Evolutionary conservation across 2,329 filamentous ascomycete species (phyloP).

Genomic region (Pseudogymnoascus sp.): DNA sequence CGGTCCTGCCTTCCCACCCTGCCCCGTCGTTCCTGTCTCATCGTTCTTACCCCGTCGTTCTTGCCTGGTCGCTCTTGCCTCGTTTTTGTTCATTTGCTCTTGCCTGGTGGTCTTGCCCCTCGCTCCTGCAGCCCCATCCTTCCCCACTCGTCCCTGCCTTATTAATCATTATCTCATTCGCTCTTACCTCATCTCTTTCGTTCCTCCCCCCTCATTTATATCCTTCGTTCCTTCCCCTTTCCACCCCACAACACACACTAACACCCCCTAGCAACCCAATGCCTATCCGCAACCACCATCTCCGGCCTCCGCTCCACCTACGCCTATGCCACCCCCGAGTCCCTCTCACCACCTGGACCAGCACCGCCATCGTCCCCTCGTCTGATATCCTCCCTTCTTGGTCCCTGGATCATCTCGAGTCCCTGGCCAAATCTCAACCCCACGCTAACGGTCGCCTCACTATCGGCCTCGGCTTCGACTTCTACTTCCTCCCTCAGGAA

Average conservation of each 20-base stretch:
- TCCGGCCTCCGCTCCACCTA: conserved; percentile 40
- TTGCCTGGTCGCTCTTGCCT: background rate
- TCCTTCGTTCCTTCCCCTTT: background rate
- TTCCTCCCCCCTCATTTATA: background rate
- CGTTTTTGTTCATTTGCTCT: background rate
- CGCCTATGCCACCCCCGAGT: conserved; percentile 31
- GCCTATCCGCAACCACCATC: conserved; percentile 32
- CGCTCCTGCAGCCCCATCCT: conserved; percentile 11
- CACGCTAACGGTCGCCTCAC: conserved; percentile 30
- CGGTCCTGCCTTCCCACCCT: too few relatives aligned
- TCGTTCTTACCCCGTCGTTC: background rate
- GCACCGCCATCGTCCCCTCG: conserved; percentile 18
- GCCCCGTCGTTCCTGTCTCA: background rate
- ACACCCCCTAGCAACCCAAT: conserved; percentile 18
- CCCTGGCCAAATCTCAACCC: conserved; percentile 27
- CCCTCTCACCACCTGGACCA: conserved; percentile 25
- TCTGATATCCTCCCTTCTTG: conserved; percentile 28
- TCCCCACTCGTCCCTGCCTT: background rate
- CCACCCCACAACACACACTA: background rate
- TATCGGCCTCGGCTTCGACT: conserved; percentile 37
- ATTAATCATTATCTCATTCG: background rate
- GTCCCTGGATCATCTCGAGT: conserved; percentile 30
- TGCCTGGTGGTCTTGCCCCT: background rate
- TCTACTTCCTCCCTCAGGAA: conserved; percentile 32
- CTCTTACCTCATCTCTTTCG: background rate